These are phyloP conservation scores for Hymenoscyphus scutula DNA, from an alignment of 2,329 filamentous ascomycete species.

Conservation along the genomic window DNA sequence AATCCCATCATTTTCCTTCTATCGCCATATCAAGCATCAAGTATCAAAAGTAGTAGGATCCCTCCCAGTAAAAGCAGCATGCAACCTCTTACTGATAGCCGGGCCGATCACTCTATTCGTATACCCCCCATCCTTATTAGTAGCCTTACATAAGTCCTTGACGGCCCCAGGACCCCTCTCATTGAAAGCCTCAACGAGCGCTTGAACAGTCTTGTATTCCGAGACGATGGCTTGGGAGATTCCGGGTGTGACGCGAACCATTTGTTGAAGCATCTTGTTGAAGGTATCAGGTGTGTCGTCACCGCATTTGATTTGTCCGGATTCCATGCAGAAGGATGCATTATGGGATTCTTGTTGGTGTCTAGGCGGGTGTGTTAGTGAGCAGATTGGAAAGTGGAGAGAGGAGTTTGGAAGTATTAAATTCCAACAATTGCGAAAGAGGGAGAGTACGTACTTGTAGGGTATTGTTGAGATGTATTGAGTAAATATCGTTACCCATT, in stretches of 20 bases:
- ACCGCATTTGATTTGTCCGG: constrained; percentile 71
- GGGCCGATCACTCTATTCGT: constrained; percentile 56
- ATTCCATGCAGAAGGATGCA: constrained; percentile 75
- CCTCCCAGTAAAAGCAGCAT: constrained; percentile 57
- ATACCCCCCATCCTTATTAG: constrained; percentile 54
- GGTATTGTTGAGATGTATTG: constrained; percentile 76
- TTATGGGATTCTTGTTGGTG: constrained; percentile 46
- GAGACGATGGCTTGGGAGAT: constrained; percentile 68
- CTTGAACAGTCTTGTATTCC: constrained; percentile 56
- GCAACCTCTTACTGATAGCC: constrained; percentile 56
- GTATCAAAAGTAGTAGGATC: constrained; percentile 41
- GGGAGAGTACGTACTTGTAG: constrained; percentile 52
- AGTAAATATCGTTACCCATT: constrained; percentile 72
- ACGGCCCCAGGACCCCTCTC: constrained; percentile 59
- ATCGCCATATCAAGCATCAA: too few species aligned
- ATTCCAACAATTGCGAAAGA: background rate
- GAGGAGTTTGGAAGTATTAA: constrained; percentile 1
- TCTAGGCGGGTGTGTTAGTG: constrained; percentile 11
- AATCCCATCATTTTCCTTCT: too few species aligned
- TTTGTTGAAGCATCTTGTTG: constrained; percentile 72
- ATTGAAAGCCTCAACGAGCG: constrained; percentile 56
- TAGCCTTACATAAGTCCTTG: constrained; percentile 57
- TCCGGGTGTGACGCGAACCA: constrained; percentile 67
- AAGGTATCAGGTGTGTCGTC: constrained; percentile 66
- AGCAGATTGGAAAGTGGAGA: background rate